Percentiles rank a stretch among this genome's conserved stretches.
These are phyloP conservation scores for Botrytis hyacinthi DNA, from an alignment of 2,329 filamentous ascomycete genomes.

Conservation along the genomic window DNA sequence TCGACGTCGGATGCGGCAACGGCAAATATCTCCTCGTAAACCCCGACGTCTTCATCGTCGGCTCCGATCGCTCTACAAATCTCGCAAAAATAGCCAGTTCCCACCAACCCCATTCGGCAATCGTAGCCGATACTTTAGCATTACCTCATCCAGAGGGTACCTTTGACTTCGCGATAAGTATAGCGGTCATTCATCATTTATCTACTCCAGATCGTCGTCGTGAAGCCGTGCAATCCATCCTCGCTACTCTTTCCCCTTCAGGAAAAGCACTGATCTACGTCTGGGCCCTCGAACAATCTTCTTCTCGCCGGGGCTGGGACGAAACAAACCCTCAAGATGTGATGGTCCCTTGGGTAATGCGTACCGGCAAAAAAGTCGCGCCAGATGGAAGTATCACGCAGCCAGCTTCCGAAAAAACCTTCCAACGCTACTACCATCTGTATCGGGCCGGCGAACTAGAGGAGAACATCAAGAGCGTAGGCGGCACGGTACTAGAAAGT, in stretches of 20 bases:
- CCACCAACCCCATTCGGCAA: slow-evolving; percentile 57
- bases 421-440: slow-evolving; percentile 91
- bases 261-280: slow-evolving; percentile 82
- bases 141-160: slow-evolving; percentile 68
- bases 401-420: slow-evolving; percentile 46
- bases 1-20: slow-evolving; percentile 95
- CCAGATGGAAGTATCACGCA: slow-evolving; percentile 33
- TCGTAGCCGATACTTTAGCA: slow-evolving; percentile 79
- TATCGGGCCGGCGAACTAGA: slow-evolving; percentile 87
- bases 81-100: slow-evolving; percentile 52
- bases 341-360: slow-evolving; percentile 91
- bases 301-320: slow-evolving; percentile 85
- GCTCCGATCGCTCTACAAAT: slow-evolving; percentile 72
- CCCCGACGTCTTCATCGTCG: slow-evolving; percentile 72
- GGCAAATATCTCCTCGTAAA: slow-evolving; percentile 91
- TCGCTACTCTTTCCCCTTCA: background rate
- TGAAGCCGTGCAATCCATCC: slow-evolving; percentile 49
- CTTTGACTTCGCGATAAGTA: slow-evolving; percentile 89
- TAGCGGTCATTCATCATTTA: slow-evolving; percentile 92
- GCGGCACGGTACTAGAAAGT: slow-evolving; percentile 70
- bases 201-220: slow-evolving; percentile 72
- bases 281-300: slow-evolving; percentile 91
- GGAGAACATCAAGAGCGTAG: slow-evolving; percentile 69
- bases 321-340: slow-evolving; percentile 82
- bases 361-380: slow-evolving; percentile 41